Base-by-base conservation (phyloP, 164 flowering plant species). In the Annona cherimola region DNA sequence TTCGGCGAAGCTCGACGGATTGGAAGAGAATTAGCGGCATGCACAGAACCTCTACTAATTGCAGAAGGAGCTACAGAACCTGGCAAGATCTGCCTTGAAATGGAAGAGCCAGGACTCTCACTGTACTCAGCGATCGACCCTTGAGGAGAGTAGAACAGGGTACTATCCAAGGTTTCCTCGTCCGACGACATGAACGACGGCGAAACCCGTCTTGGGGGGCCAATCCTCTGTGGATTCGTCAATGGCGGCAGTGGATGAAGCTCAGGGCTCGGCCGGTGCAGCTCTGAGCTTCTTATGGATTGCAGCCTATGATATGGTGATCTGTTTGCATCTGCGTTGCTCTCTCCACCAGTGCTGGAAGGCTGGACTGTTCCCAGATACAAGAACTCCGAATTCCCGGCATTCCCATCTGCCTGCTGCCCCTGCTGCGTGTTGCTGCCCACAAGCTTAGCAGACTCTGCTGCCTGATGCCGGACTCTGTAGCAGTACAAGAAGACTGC, bases 211-310 rank as follows among this genome's bases (percentile, higher is more conserved):
- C 71, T 76, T 8, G 83, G 79, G 1, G 82, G 83, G 73, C 79
- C 84, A 26, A 26, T 0, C 35, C 35, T 26, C 35, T 26, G 35
- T 26, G 35, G 35, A 26, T 26, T 26, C 0, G 69, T 73, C 73
- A 94, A 69, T 1, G 95, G 97, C 8, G 98, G 95, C 74, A 94
- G 77, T 7, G 97, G 98, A 72, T 92, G 98, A 80, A 94, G 84
- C 42, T 95, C 99, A 3, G 99, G 99, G 69, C 99, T 93, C 0
- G 97, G 98, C 59, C 92, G 80, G 68, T 91, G 85, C 75, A 89
- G 71, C 61, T 86, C 93, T 4, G 89, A 88, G 74, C 80, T 79
- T 68, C 83, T 86, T 0, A 81, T 70, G 1, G 96, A 80, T 45
- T 70, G 82, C 64, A 93, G 75, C 80, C 86, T 93, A 41, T 75